Base-by-base conservation (phyloP, 1,284 basidiomycete species). In the Coriolopsis trogii region DNA sequence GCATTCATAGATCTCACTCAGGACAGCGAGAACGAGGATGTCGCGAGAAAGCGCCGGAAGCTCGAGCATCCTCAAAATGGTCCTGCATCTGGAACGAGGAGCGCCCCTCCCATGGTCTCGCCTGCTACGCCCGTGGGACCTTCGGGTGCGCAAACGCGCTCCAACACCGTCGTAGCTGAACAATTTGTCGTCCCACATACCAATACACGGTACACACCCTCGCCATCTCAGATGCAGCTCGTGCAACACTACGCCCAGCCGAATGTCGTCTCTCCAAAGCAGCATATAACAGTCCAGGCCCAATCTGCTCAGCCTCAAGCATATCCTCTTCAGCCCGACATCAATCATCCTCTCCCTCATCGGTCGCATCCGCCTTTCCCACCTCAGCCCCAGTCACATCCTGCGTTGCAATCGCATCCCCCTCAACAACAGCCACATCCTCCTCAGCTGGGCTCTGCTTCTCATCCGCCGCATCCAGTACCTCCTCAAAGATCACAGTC, bases 1-100 rank as follows among this genome's bases (percentile, higher is more conserved):
- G 52, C 54, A 4, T 34, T 58, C 41, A 54, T 60, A 25, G 60
- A 63, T 34, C 45, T 63, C 18, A 61, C 56, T 5, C 24, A 29
- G 4, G 53, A 58, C 6, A 51, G 49, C 1, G 7, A 23, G 3
- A 8, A 10, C 12, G 49, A 58, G 39, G 49, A 51, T 8, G 20
- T 18, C 1, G 41, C 51, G 18, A 56, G 47, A 30, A 61, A 58
- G 37, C 51, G 51, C 4, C 42, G 56, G n/a, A 58, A 61, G 26
- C 46, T 49, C 20, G 53, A 58, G 7, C 56, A 53, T 29, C 12
- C 37, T 7, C 39, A 31, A 4, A 30, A 36, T 3, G 33, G 5
- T 33, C 20, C 29, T 8, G 16, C 36, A 6, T 13, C 41, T 23
- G 20, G 3, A 0, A 31, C 42, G 12, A 18, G 20, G 25, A 34